These are phyloP conservation scores for Gossypium schwendimanii DNA, from an alignment of 441 rosid genomes.

Conservation along the genomic window DNA sequence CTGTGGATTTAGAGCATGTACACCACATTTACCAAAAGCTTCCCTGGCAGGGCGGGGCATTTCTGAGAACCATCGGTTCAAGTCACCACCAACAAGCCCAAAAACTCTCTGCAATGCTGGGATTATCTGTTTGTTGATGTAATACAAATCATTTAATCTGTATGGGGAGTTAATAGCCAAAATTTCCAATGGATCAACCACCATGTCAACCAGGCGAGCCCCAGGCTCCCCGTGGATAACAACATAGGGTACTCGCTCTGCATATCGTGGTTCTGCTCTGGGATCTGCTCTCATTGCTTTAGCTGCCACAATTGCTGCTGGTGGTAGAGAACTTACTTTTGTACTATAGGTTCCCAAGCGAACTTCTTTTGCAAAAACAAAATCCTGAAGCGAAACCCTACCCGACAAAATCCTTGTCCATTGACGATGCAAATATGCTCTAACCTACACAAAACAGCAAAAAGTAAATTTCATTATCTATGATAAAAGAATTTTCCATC, in stretches of 20 bases:
- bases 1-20: slow-evolving; percentile 41
- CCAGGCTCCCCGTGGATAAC: slow-evolving; percentile 96
- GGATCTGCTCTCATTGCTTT: slow-evolving; percentile 82
- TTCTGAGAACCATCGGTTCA: slow-evolving; percentile 75
- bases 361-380: slow-evolving; percentile 94
- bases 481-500: background rate
- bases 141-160: slow-evolving; percentile 78
- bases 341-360: slow-evolving; percentile 82
- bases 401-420: slow-evolving; percentile 84
- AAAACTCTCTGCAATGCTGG: slow-evolving; percentile 85
- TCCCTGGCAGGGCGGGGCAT: slow-evolving; percentile 81
- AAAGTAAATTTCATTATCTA: slow-evolving; percentile 6
- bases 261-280: slow-evolving; percentile 87
- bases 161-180: slow-evolving; percentile 69
- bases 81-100: slow-evolving; percentile 80
- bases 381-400: slow-evolving; percentile 84
- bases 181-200: slow-evolving; percentile 82
- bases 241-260: slow-evolving; percentile 80
- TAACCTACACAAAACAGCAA: slow-evolving; percentile 39
- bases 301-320: slow-evolving; percentile 87
- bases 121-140: slow-evolving; percentile 89
- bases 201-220: slow-evolving; percentile 89
- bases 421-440: slow-evolving; percentile 75
- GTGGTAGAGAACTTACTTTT: slow-evolving; percentile 64
- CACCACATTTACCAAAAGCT: slow-evolving; percentile 47